Base-by-base conservation (phyloP, 805 yeast species). In the Sugiyamaella floridensis region DNA sequence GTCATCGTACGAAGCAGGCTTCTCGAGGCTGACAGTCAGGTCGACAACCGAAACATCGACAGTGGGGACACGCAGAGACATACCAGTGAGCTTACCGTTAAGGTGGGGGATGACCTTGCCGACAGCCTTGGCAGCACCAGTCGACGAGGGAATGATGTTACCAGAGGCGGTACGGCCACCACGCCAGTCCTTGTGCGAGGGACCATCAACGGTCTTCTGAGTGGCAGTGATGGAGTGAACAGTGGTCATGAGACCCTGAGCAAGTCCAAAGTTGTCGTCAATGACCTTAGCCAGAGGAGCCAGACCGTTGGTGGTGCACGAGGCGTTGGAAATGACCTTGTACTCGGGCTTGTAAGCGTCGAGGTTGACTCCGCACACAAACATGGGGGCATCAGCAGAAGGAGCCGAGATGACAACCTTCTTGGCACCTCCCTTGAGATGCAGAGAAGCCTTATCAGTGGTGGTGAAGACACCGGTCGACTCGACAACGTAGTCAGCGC, bases 81-180 rank as follows among this genome's bases (percentile, higher is more conserved):
- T 79, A 79, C 96, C 96, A 62, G 96, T 89, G 73, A 89, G 84
- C 79, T 87, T 88, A 69, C 96, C 96, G 76, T 85, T 83, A 67
- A 89, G 81, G 67, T 78, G 84, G 62, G 96, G 96, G 67, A 89
- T 84, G 66, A 89, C 96, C 82, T 87, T 87, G 73, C 96, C 96
- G 66, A 89, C 96, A 62, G 96, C 96, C 84, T 89, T 89, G 69
- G 96, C 96, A 67, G 96, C 96, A 83, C 96, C 96, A 60, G 96
- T 89, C 59, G 96, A 86, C 42, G 95, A 87, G 69, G 96, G 96
- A 64, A 89, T 89, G 73, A 89, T 86, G 85, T 89, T 89, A 71
- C 90, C 95, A 58, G 92, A 85, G 71, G 96, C 96, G 65, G 96
- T 85, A 79, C 96, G 86, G 74, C 96, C 96, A 73, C 96, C 96